Percentiles rank a stretch among this genome's conserved stretches.
Evolutionary conservation across 768 basidiomycete genomes (phyloP).

Genomic region (Podaxis rugospora): DNA sequence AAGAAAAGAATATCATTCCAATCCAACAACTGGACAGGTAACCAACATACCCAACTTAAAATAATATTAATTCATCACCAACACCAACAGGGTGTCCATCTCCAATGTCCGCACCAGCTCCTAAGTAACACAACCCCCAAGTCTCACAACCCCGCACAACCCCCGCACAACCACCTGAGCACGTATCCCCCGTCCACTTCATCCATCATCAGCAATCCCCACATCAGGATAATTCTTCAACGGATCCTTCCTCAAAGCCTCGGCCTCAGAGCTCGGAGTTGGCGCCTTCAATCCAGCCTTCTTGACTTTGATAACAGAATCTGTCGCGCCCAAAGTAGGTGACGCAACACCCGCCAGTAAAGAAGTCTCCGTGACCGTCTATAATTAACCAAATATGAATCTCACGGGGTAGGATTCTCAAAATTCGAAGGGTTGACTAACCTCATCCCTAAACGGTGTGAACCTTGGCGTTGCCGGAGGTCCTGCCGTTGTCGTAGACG

Average conservation of each 20-base stretch:
- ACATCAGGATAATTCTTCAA: constrained; percentile 61
- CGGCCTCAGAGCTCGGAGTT: constrained; percentile 57
- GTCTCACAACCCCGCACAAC: neutral
- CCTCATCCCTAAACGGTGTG: constrained; percentile 72
- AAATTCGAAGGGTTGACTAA: constrained; percentile 25
- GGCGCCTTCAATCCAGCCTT: constrained; percentile 38
- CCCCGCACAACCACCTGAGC: neutral
- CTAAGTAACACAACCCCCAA: neutral
- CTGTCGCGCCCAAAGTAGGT: constrained; percentile 32
- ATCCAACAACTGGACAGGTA: neutral
- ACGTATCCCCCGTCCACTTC: neutral
- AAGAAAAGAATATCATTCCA: neutral
- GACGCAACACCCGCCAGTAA: constrained; percentile 10
- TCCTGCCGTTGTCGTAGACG: constrained; percentile 6
- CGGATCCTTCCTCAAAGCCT: constrained; percentile 74
- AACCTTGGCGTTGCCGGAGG: constrained; percentile 53
- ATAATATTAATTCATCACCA: neutral
- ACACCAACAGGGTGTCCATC: neutral
- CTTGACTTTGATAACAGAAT: constrained; percentile 68
- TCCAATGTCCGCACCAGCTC: neutral
- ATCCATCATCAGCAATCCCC: constrained; percentile 11
- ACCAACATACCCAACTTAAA: neutral
- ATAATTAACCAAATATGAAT: neutral
- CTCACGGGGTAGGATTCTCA: neutral
- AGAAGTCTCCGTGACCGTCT: neutral